These are phyloP conservation scores for Orychophragmus violaceus DNA, from an alignment of 345 rosid species.

Conservation along the genomic window DNA sequence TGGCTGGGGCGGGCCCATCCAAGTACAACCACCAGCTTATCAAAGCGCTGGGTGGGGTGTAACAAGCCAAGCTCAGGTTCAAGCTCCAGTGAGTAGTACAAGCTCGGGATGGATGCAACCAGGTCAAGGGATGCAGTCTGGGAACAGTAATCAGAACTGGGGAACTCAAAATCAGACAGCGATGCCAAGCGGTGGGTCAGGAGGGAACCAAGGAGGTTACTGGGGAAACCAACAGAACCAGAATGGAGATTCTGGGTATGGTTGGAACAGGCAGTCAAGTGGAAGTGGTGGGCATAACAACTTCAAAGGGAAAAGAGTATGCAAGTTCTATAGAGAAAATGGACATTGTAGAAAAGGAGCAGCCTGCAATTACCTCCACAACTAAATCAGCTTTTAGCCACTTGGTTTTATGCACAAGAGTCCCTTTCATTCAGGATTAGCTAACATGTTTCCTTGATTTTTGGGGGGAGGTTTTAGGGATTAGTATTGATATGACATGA, in stretches of 20 bases:
- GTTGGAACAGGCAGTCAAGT: conserved; percentile 41
- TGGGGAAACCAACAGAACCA: conserved; percentile 56
- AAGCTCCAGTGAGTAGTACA: conserved; percentile 28
- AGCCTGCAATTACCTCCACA: conserved; percentile 60
- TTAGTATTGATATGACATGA: neutral
- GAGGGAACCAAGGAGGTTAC: conserved; percentile 37
- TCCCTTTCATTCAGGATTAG: no score
- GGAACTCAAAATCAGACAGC: conserved; percentile 27
- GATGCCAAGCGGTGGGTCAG: conserved; percentile 41
- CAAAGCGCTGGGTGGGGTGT: conserved; percentile 52
- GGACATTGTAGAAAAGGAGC: conserved; percentile 79
- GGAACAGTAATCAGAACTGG: conserved; percentile 43
- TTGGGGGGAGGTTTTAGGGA: conserved; percentile 4
- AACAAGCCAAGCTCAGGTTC: conserved; percentile 29
- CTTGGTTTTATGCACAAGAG: no score
- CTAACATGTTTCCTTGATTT: no score
- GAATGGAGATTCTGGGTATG: conserved; percentile 54
- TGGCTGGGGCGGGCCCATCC: conserved; percentile 47
- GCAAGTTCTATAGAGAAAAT: conserved; percentile 38
- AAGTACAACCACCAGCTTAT: conserved; percentile 51
- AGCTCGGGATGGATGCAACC: conserved; percentile 48
- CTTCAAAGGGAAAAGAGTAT: conserved; percentile 51
- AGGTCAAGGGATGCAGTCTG: conserved; percentile 40
- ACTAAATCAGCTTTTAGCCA: conserved; percentile 24
- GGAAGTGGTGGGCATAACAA: conserved; percentile 24